These are phyloP conservation scores for Penicillium sp. DNA, from an alignment of 2,329 filamentous ascomycete species.

Conservation along the genomic window DNA sequence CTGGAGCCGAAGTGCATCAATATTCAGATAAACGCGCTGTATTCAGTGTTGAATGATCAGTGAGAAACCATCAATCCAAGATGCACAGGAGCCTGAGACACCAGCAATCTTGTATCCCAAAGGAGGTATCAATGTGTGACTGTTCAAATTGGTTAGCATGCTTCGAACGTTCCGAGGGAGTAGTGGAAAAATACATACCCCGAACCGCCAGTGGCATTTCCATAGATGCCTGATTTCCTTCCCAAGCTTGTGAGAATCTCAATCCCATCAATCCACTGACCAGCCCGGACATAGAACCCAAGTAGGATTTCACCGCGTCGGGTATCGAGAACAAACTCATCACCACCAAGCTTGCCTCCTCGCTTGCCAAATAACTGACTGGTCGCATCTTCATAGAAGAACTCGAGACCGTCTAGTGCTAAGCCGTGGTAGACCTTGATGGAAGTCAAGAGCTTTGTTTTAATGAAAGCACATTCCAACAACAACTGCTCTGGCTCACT, in stretches of 20 bases:
- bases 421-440: slow-evolving; percentile 75
- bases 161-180: background rate
- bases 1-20: background rate
- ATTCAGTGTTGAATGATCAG: slow-evolving; percentile 70
- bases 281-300: slow-evolving; percentile 79
- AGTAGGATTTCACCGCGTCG: slow-evolving; percentile 81
- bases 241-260: slow-evolving; percentile 87
- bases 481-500: slow-evolving; percentile 70
- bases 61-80: slow-evolving; percentile 83
- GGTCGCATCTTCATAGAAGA: slow-evolving; percentile 84
- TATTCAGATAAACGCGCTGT: background rate
- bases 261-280: slow-evolving; percentile 79
- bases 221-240: slow-evolving; percentile 81
- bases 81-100: slow-evolving; percentile 74
- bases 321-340: slow-evolving; percentile 77
- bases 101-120: slow-evolving; percentile 86
- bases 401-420: slow-evolving; percentile 83
- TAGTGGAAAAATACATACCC: slow-evolving; percentile 60
- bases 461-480: slow-evolving; percentile 65
- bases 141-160: slow-evolving; percentile 40
- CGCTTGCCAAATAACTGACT: slow-evolving; percentile 83
- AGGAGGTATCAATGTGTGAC: slow-evolving; percentile 84
- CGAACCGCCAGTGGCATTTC: slow-evolving; percentile 75
- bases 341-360: slow-evolving; percentile 67
- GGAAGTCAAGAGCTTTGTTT: slow-evolving; percentile 70